Evolutionary conservation across 495 filamentous ascomycete genomes (phyloP).

Genomic region (Xeromyces bisporus): DNA sequence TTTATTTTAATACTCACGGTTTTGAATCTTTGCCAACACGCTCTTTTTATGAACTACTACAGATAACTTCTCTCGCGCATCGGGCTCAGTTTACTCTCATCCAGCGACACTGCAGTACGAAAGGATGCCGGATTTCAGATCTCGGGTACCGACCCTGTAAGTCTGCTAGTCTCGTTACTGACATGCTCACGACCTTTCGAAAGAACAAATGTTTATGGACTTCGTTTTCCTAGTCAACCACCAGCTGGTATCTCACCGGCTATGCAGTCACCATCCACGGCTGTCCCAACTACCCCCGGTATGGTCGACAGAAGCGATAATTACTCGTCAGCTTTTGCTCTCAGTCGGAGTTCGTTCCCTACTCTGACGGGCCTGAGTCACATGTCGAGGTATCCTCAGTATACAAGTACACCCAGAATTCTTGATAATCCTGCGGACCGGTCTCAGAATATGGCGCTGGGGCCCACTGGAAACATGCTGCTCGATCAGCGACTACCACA

Average conservation of each 20-base stretch:
- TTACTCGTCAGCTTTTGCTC: conserved; percentile 19
- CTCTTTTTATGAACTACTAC: conserved; percentile 7
- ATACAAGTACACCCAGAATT: conserved; percentile 19
- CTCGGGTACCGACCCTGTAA: conserved; percentile 29
- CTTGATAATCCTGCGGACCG: conserved; percentile 21
- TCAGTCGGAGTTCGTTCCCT: conserved; percentile 18
- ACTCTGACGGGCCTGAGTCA: conserved; percentile 20
- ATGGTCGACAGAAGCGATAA: conserved; percentile 21
- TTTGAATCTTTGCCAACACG: conserved; percentile 2
- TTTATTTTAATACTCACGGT: too few species aligned
- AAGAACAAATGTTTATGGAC: neutral
- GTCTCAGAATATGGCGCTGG: conserved; percentile 14
- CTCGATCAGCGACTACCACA: conserved; percentile 20
- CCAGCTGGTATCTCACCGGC: conserved; percentile 18
- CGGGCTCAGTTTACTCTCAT: conserved; percentile 25
- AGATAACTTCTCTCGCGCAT: conserved; percentile 26
- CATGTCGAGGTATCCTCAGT: conserved; percentile 16
- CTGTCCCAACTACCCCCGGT: conserved; percentile 11
- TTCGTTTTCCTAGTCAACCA: conserved; percentile 16
- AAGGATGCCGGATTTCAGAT: conserved; percentile 25
- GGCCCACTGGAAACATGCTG: conserved; percentile 10
- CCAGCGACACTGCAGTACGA: conserved; percentile 21
- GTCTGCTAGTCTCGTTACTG: conserved; percentile 4
- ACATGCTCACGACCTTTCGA: neutral
- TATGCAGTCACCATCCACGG: conserved; percentile 15